Conservation (phyloP, 2,329 filamentous ascomycete species). For the Fusarium sp. region DNA sequence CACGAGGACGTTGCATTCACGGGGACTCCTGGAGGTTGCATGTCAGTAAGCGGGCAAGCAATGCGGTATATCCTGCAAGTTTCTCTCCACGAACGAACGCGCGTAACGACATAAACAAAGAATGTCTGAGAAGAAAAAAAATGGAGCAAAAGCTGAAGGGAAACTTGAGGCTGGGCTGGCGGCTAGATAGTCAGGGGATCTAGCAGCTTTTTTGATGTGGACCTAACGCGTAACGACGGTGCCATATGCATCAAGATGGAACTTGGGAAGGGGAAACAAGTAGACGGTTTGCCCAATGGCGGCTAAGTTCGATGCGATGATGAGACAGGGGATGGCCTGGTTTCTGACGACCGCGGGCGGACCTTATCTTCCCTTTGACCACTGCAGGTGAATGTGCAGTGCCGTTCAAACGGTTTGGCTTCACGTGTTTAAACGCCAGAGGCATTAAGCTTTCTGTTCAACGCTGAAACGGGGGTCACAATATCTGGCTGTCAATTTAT, state of each 20-base stretch:
- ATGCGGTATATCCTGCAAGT: background rate
- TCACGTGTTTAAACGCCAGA: constrained; percentile 11
- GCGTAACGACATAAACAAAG: background rate
- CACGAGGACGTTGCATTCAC: constrained; percentile 1
- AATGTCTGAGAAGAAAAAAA: constrained; percentile 19
- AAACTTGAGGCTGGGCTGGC: constrained; percentile 21
- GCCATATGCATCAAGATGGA: constrained; percentile 9
- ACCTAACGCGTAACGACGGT: constrained; percentile 17
- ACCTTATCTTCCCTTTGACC: background rate
- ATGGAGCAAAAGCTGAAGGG: constrained; percentile 24
- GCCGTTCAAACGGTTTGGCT: background rate
- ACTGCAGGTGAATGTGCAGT: background rate
- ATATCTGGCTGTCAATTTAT: background rate
- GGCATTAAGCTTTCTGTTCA: constrained; percentile 13
- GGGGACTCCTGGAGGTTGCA: constrained; percentile 1
- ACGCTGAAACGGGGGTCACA: background rate
- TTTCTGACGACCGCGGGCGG: background rate
- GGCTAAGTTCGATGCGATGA: constrained; percentile 7
- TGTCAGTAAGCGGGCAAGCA: background rate
- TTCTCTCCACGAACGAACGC: constrained; percentile 1
- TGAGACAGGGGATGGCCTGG: constrained; percentile 2
- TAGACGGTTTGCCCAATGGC: constrained; percentile 9
- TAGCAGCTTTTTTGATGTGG: constrained; percentile 9
- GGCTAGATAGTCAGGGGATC: constrained; percentile 26
- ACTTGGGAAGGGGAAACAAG: constrained; percentile 5